Evolutionary conservation across 345 rosid species (phyloP).

Genomic region (Erysimum cheiranthoides): DNA sequence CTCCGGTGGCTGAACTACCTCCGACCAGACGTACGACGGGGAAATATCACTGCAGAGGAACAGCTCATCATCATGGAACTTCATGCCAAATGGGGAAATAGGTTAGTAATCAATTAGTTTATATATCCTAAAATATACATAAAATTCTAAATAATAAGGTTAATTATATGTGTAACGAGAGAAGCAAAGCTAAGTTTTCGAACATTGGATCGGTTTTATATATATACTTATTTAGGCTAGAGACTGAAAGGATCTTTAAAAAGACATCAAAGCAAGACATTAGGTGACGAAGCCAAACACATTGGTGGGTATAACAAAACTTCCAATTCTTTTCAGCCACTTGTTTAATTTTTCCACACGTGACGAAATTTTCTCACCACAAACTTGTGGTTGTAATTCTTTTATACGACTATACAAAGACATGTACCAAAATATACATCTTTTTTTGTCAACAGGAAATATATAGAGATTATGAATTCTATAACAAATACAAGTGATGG

Average conservation of each 20-base stretch:
- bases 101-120: slow-evolving; percentile 46
- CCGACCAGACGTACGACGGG: slow-evolving; percentile 81
- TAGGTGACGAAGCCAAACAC: slow-evolving; percentile 30
- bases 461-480: neutral
- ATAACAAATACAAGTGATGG: neutral
- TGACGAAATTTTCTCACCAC: slow-evolving; percentile 6
- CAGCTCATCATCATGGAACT: slow-evolving; percentile 83
- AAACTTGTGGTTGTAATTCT: neutral
- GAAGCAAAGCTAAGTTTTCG: slow-evolving; percentile 21
- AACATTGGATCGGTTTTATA: slow-evolving; percentile 26
- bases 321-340: slow-evolving; percentile 3
- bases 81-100: slow-evolving; percentile 84
- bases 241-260: slow-evolving; percentile 4
- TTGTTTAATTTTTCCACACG: slow-evolving; percentile 10
- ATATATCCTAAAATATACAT: neutral
- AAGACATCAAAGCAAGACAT: slow-evolving; percentile 23
- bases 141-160: neutral
- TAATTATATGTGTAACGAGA: slow-evolving; percentile 17
- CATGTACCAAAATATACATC: neutral
- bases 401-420: neutral
- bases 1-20: slow-evolving; percentile 92
- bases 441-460: neutral
- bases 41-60: slow-evolving; percentile 82
- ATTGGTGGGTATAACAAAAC: slow-evolving; percentile 15
- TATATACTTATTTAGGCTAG: slow-evolving; percentile 13